Evolutionary conservation across 1,284 basidiomycete genomes (phyloP), one percentile per base, ranked within the genome.

Genomic region (Ganoderma multipileum): DNA sequence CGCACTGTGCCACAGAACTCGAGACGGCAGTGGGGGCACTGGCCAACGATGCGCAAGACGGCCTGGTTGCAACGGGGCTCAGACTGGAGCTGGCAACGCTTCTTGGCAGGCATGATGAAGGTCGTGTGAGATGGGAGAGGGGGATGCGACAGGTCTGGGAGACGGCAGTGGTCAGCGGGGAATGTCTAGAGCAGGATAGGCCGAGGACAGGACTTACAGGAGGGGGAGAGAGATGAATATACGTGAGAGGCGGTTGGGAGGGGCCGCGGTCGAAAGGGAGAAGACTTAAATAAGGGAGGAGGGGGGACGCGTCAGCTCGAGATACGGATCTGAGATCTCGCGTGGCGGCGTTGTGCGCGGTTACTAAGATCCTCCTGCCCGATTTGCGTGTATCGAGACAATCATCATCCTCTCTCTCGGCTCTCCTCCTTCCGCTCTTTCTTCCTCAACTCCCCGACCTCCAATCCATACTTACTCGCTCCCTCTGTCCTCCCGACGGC

Each of bases 1-100:
- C 93, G 82, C 76, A 95, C 94, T 68, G 85, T 83, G 68, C 88
- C 87, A 78, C 94, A 95, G 82, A 94, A 95, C 76, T 90, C 87
- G 23, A 83, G 82, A 67, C 87, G 83, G 80, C 94, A 95, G 76
- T 93, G 90, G 47, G 92, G 88, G 77, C 94, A 95, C 73, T 92
- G 87, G 7, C 94, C 94, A 61, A 94, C 92, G 71, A 95, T 90
- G 73, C 93, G 90, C 61, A 95, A 85, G 14, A 87, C 91, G 12
- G 93, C 91, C 73, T 89, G 89, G 76, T 86, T 91, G 84, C 94
- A 95, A 68, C 88, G 89, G 67, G 83, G 83, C 76, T 88, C 87
- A 69, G 86, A 78, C 74, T 89, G 87, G 80, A 90, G 87, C 80
- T 94, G 91, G 84, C 93, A 95, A 77, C 93, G 92, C 80, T 93